Percentiles rank a stretch among this genome's conserved stretches.
Conservation (phyloP, 805 yeast species). For the Priceomyces melissophilus region DNA sequence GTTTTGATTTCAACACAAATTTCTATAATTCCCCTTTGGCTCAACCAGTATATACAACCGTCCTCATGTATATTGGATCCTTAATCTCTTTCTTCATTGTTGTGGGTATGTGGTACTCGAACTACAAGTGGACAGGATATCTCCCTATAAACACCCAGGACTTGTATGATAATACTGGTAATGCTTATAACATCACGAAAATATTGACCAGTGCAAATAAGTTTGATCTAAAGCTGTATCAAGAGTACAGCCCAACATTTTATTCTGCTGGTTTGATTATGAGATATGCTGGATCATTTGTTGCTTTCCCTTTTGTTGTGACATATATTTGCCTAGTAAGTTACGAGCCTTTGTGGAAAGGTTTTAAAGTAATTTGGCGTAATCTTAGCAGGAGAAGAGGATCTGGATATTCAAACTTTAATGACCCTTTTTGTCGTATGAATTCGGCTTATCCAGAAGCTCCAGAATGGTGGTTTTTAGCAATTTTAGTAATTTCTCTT, state of each 20-base stretch:
- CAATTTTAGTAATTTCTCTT: conserved; percentile 26
- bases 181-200: conserved; percentile 10
- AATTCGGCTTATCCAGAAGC: conserved; percentile 30
- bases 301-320: conserved; percentile 31
- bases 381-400: conserved; percentile 40
- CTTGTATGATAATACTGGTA: conserved; percentile 20
- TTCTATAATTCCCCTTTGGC: conserved; percentile 55
- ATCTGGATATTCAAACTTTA: conserved; percentile 6
- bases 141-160: conserved; percentile 42
- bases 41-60: conserved; percentile 55
- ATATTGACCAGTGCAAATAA: conserved; percentile 22
- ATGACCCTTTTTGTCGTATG: conserved; percentile 9
- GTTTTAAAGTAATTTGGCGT: conserved; percentile 9
- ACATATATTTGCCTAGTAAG: conserved; percentile 54
- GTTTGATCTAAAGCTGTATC: conserved; percentile 13
- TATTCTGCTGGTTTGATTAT: conserved; percentile 16
- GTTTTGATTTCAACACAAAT: conserved; percentile 63
- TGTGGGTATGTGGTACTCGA: conserved; percentile 51
- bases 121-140: conserved; percentile 53
- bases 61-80: conserved; percentile 29
- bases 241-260: conserved; percentile 16
- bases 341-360: conserved; percentile 19
- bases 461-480: conserved; percentile 44
- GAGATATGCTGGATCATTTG: conserved; percentile 13
- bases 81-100: conserved; percentile 47